Base-by-base conservation (phyloP, 495 filamentous ascomycete species). In the Penicillium fimorum region DNA sequence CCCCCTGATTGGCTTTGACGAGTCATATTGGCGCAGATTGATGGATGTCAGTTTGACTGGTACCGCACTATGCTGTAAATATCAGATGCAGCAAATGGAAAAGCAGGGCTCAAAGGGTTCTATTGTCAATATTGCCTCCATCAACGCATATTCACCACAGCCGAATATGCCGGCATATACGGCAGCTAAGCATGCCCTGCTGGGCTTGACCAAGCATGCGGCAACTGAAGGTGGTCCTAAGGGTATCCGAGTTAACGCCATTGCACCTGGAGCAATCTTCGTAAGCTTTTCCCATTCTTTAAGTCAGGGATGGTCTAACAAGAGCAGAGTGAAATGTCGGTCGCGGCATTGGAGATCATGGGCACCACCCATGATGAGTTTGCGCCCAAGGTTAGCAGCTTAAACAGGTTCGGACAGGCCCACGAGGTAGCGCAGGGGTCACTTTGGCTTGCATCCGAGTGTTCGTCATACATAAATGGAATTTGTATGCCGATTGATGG, bases 161-260 rank as follows among this genome's bases (percentile, higher is more conserved):
- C 41, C 41, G 0, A 43, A 43, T 43, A 43, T 43, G 41, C 41
- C 41, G 5, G 41, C 41, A 43, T 43, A 43, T 9, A 43, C 41
- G 20, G 20, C 41, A 2, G 20, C 41, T 11, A 43, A 43, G 41
- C 41, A 43, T 24, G 41, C 41, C 13, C 41, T 43, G 7, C 5
- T 43, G 20, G 41, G 41, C 9, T 43, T 43, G 41, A 43, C 41
- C 41, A 43, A 43, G 41, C 41, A 43, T 43, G 41, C 41, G 20
- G 41, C 41, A 9, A 43, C 41, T 13, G 41, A 43, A 24, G 41
- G 41, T 12, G 41, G 41, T 8, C 41, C 41, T 4, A 43, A 43
- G 41, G 41, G 41, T 0, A 43, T 43, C 22, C 20, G 41, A 24
- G 41, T 43, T 4, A 43, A 43, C 5, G 41, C 41, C 10, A 43